Evolutionary conservation across 306 rosid genomes (phyloP).

Genomic region (Astragalus membranaceus): DNA sequence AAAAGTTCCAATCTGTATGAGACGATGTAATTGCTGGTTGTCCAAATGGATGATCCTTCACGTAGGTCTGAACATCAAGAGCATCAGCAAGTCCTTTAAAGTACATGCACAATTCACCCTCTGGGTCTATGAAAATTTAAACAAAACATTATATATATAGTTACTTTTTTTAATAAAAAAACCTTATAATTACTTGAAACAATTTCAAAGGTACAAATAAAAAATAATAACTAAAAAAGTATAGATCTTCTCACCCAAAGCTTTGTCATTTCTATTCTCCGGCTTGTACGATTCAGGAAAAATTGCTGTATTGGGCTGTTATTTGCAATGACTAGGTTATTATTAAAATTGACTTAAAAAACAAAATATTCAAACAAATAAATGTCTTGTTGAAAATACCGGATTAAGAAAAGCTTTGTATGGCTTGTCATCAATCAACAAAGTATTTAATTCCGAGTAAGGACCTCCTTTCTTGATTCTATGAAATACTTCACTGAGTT

Average conservation of each 20-base stretch:
- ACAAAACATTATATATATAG: too few relatives aligned
- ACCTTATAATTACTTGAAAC: too few relatives aligned
- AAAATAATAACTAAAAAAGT: not conserved
- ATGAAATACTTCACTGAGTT: not conserved
- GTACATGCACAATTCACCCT: not conserved
- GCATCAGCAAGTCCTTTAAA: constrained; percentile 17
- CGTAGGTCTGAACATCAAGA: constrained; percentile 19
- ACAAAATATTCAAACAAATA: not conserved
- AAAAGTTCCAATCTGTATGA: constrained; percentile 27
- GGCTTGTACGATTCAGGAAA: constrained; percentile 4
- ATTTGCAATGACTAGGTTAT: too few relatives aligned
- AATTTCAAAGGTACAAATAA: not conserved
- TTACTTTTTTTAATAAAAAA: too few relatives aligned
- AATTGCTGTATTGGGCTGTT: constrained; percentile 2
- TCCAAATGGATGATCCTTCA: constrained; percentile 25
- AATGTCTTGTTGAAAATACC: not conserved
- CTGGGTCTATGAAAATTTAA: constrained; percentile 7
- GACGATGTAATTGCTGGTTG: not conserved
- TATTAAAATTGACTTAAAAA: not conserved
- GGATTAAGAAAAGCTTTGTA: constrained; percentile 21
- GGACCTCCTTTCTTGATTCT: not conserved
- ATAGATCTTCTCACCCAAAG: not conserved
- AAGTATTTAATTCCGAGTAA: constrained; percentile 6
- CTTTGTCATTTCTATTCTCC: not conserved
- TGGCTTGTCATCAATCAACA: constrained; percentile 18